A percentile compares a stretch with the other conserved stretches of the same genome.
Evolutionary conservation across 2,329 filamentous ascomycete species (phyloP).

Genomic region (Penicillium corylophilum): DNA sequence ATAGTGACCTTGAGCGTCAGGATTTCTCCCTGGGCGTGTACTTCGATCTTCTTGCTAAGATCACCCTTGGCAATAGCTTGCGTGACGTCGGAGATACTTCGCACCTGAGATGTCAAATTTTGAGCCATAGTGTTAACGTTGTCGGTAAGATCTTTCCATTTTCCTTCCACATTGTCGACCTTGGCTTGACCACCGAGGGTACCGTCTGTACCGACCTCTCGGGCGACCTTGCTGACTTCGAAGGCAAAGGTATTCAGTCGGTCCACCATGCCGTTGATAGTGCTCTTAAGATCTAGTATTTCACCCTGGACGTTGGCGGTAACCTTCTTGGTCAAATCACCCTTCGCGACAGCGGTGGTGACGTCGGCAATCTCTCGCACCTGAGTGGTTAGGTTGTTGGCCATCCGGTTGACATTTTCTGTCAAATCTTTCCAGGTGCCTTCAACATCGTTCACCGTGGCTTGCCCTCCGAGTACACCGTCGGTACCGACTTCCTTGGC

Average conservation of each 20-base stretch:
- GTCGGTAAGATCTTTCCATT: slow-evolving; percentile 66
- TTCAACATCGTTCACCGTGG: slow-evolving; percentile 92
- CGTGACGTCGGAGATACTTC: slow-evolving; percentile 89
- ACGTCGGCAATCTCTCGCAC: slow-evolving; percentile 97
- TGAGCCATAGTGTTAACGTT: slow-evolving; percentile 68
- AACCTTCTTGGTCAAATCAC: slow-evolving; percentile 94
- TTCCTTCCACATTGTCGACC: slow-evolving; percentile 64
- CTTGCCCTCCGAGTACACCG: slow-evolving; percentile 88
- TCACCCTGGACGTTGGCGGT: slow-evolving; percentile 90
- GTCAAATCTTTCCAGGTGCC: slow-evolving; percentile 97
- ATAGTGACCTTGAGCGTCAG: slow-evolving; percentile 92
- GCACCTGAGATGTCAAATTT: slow-evolving; percentile 67
- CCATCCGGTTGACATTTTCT: slow-evolving; percentile 96
- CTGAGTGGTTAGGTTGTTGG: slow-evolving; percentile 95
- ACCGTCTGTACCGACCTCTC: slow-evolving; percentile 64
- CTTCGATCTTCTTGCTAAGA: slow-evolving; percentile 93
- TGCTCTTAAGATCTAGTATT: slow-evolving; percentile 92
- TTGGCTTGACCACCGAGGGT: slow-evolving; percentile 64
- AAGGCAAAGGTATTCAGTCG: slow-evolving; percentile 63
- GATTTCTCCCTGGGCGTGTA: slow-evolving; percentile 93
- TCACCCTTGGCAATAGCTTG: slow-evolving; percentile 94
- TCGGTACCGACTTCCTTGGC: slow-evolving; percentile 96
- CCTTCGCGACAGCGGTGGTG: slow-evolving; percentile 89
- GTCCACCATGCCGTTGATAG: slow-evolving; percentile 70
- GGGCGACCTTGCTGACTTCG: slow-evolving; percentile 64